Evolutionary conservation across 1,284 basidiomycete genomes (phyloP).

Genomic region (Apiotrichum gracile): DNA sequence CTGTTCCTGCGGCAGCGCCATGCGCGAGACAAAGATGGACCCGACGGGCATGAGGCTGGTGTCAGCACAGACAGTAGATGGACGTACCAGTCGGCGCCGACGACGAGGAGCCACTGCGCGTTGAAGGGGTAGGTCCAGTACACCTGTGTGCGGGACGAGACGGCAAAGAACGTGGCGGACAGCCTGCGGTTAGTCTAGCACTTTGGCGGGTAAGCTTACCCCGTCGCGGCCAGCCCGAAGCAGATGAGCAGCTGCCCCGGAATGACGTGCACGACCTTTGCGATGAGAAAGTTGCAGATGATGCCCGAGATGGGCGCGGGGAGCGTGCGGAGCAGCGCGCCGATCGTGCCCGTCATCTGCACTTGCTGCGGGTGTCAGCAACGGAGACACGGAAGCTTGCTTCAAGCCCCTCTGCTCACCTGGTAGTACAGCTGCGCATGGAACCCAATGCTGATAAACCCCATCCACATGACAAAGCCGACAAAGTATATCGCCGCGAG

Average conservation of each 20-base stretch:
- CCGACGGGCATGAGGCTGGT: conserved; percentile 59
- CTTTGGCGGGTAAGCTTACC: conserved; percentile 1
- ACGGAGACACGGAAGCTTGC: not conserved
- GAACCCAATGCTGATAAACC: conserved; percentile 46
- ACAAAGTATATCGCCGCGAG: conserved; percentile 59
- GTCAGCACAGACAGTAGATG: not conserved
- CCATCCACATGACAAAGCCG: conserved; percentile 60
- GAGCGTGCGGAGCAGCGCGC: conserved; percentile 63
- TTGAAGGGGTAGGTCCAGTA: conserved; percentile 14
- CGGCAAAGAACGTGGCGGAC: conserved; percentile 65
- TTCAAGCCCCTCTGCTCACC: not conserved
- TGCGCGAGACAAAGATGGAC: conserved; percentile 63
- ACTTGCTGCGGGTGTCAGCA: conserved; percentile 4
- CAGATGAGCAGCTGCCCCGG: conserved; percentile 48
- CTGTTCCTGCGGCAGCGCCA: conserved; percentile 62
- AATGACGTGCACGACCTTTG: conserved; percentile 5
- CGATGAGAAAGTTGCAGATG: conserved; percentile 54
- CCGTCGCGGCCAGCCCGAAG: conserved; percentile 54
- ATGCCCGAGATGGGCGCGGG: conserved; percentile 70
- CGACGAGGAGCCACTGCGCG: conserved; percentile 53
- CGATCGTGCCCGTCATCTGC: conserved; percentile 39
- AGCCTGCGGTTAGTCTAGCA: conserved; percentile 27
- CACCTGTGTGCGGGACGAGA: conserved; percentile 51
- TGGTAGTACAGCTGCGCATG: conserved; percentile 15
- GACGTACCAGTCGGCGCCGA: conserved; percentile 62